Evolutionary conservation across 108 stramenopile species (phyloP).

Genomic region (Nitzschia sp.): DNA sequence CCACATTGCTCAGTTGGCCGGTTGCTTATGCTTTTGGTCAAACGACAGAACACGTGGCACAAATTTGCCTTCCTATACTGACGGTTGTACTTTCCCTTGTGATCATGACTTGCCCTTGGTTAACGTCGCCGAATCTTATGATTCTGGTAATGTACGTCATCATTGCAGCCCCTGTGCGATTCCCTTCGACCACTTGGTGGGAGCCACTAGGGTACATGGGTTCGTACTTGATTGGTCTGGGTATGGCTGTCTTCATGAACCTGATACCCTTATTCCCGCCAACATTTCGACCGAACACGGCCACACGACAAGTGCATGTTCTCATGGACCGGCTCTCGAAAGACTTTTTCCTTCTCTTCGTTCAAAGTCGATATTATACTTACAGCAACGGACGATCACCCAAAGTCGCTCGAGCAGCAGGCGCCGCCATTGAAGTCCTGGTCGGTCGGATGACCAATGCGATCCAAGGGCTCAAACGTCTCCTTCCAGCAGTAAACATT

Average conservation of each 20-base stretch:
- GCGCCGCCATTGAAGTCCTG: slow-evolving; percentile 38
- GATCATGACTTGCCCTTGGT: slow-evolving; percentile 30
- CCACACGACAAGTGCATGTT: slow-evolving; percentile 15
- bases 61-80: background rate
- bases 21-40: slow-evolving; percentile 12
- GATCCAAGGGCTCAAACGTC: slow-evolving; percentile 11
- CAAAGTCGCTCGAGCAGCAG: slow-evolving; percentile 25
- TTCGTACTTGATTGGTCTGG: slow-evolving; percentile 35
- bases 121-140: slow-evolving; percentile 25
- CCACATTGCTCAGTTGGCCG: slow-evolving; percentile 27
- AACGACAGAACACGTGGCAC: background rate
- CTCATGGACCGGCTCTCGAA: slow-evolving; percentile 21
- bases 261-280: slow-evolving; percentile 7
- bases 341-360: slow-evolving; percentile 28
- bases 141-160: slow-evolving; percentile 30
- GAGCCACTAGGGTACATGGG: slow-evolving; percentile 29
- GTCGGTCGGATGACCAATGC: slow-evolving; percentile 16
- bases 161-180: slow-evolving; percentile 16
- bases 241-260: slow-evolving; percentile 29
- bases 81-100: slow-evolving; percentile 12
- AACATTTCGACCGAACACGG: slow-evolving; percentile 23
- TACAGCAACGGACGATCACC: slow-evolving; percentile 24
- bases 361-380: slow-evolving; percentile 18
- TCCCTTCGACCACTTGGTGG: slow-evolving; percentile 14
- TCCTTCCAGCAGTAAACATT: slow-evolving; percentile 21